These are phyloP conservation scores for Plectosphaerella cucumerina DNA, from an alignment of 2,329 filamentous ascomycete genomes.

Conservation along the genomic window DNA sequence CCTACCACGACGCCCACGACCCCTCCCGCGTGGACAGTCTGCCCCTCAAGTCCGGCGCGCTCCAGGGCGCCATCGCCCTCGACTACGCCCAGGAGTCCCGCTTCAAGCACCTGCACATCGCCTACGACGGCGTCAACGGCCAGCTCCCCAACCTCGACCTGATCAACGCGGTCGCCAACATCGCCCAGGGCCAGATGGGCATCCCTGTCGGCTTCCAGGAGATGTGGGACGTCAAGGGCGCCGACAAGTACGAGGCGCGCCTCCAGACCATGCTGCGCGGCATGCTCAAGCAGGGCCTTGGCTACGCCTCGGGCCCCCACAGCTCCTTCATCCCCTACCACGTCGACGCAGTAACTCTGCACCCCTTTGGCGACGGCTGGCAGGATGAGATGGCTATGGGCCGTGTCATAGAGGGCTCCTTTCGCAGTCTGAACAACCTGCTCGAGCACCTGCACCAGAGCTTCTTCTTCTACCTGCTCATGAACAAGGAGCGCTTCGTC, in stretches of 20 bases:
- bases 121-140: slow-evolving; percentile 94
- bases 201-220: slow-evolving; percentile 80
- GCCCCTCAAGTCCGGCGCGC: slow-evolving; percentile 84
- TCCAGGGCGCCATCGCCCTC: slow-evolving; percentile 90
- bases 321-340: slow-evolving; percentile 97
- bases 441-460: slow-evolving; percentile 96
- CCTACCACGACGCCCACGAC: slow-evolving; percentile 88
- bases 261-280: slow-evolving; percentile 85
- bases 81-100: slow-evolving; percentile 83
- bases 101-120: slow-evolving; percentile 84
- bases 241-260: slow-evolving; percentile 74
- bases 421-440: slow-evolving; percentile 91
- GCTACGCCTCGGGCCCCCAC: slow-evolving; percentile 85
- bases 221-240: slow-evolving; percentile 70
- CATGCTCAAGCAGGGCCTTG: slow-evolving; percentile 88
- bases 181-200: slow-evolving; percentile 89
- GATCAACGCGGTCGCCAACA: slow-evolving; percentile 87
- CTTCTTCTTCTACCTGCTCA: slow-evolving; percentile 97
- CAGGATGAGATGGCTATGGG: slow-evolving; percentile 97
- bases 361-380: slow-evolving; percentile 87
- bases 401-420: slow-evolving; percentile 81
- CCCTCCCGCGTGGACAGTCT: slow-evolving; percentile 67
- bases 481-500: slow-evolving; percentile 88
- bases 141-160: slow-evolving; percentile 94
- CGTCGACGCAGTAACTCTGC: slow-evolving; percentile 90